Conservation (phyloP, 2,329 filamentous ascomycete species). For the Aureobasidium sp. region DNA sequence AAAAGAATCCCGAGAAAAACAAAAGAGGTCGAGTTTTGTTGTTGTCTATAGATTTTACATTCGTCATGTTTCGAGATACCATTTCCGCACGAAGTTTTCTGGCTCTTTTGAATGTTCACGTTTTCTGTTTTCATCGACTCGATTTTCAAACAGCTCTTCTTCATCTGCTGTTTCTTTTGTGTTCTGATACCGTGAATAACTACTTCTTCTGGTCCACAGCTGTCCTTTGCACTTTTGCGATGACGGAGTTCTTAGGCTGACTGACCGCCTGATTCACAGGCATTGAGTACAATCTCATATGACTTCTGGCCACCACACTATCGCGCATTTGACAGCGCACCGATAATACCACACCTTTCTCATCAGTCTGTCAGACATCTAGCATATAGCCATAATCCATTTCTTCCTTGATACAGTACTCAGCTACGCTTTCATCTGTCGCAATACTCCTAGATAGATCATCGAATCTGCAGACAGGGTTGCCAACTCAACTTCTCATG, state of each 20-base stretch:
- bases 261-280: not conserved
- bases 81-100: not conserved
- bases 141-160: too few species aligned
- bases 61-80: not conserved
- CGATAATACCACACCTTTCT: not conserved
- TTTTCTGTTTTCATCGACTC: not conserved
- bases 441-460: fast-evolving
- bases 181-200: not conserved
- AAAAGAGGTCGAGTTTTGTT: not conserved
- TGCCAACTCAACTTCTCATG: not conserved
- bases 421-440: not conserved
- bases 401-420: not conserved
- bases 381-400: not conserved
- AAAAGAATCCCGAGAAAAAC: not conserved
- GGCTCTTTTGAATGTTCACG: not conserved
- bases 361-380: not conserved
- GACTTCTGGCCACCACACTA: too few species aligned
- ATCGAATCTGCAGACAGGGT: not conserved
- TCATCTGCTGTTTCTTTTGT: not conserved
- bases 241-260: not conserved
- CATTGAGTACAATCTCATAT: not conserved
- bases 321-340: too few species aligned
- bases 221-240: not conserved
- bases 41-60: not conserved
- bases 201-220: not conserved